phyloP scores from a whole-genome alignment of 2,329 filamentous ascomycete species.

The Torrubiella hemipterigena region DNA sequence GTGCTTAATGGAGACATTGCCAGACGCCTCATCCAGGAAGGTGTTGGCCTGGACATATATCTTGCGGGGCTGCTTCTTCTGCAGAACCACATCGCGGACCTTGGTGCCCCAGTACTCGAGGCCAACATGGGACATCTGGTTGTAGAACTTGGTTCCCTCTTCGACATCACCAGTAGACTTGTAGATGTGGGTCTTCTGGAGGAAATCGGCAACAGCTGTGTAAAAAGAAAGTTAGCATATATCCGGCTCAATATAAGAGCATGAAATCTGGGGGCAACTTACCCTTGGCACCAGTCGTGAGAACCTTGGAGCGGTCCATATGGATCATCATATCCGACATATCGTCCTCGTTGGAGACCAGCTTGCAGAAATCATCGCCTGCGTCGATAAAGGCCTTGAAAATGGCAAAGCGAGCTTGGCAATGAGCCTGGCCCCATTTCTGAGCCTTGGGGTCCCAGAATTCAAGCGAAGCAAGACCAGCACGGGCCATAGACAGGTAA shows the following conservation, averaged over 20 bases:
- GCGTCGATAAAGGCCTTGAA: constrained; percentile 75
- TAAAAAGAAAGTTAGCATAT: constrained; percentile 12
- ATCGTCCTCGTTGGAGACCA: constrained; percentile 61
- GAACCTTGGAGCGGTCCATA: constrained; percentile 76
- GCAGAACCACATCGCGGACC: constrained; percentile 63
- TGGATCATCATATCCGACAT: constrained; percentile 72
- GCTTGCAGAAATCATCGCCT: constrained; percentile 74
- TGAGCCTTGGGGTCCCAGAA: constrained; percentile 86
- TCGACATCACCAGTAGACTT: constrained; percentile 81
- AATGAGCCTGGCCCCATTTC: constrained; percentile 91
- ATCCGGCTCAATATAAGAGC: background rate
- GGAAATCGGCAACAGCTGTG: constrained; percentile 65
- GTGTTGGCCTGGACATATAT: constrained; percentile 95
- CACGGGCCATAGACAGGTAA: constrained; percentile 88
- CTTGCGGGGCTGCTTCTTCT: constrained; percentile 72
- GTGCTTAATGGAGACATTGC: constrained; percentile 67
- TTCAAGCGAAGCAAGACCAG: constrained; percentile 79
- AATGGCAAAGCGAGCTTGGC: constrained; percentile 84
- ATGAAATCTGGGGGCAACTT: constrained; percentile 9
- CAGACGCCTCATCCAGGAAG: constrained; percentile 52
- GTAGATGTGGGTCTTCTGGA: constrained; percentile 87
- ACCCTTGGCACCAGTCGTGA: constrained; percentile 65
- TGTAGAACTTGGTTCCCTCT: constrained; percentile 67
- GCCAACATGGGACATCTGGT: constrained; percentile 71
- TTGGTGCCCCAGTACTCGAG: constrained; percentile 72